Percentiles rank a stretch among this genome's conserved stretches.
Evolutionary conservation across 768 basidiomycete species (phyloP).

Genomic region (Suillus variegatus): DNA sequence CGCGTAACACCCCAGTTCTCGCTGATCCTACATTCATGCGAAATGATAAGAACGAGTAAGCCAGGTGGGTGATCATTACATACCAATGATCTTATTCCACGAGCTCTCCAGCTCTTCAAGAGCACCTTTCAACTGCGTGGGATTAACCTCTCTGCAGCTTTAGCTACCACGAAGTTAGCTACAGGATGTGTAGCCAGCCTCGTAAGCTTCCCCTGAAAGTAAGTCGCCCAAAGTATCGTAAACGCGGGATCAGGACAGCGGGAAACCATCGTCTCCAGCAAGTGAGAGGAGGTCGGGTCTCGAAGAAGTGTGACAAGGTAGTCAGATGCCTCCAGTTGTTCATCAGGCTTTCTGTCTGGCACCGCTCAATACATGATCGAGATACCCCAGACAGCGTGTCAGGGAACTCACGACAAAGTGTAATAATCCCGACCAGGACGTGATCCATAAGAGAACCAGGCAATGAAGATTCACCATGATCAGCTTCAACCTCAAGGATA

Average conservation of each 20-base stretch:
- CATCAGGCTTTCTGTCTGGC: conserved; percentile 40
- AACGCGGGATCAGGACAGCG: conserved; percentile 66
- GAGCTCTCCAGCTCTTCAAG: conserved; percentile 59
- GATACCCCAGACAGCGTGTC: not conserved
- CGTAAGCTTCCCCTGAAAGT: conserved; percentile 73
- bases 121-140: conserved; percentile 52
- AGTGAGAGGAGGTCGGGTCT: conserved; percentile 86
- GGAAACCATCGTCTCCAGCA: conserved; percentile 78
- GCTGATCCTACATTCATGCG: conserved; percentile 50
- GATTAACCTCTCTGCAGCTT: conserved; percentile 66
- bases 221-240: conserved; percentile 68
- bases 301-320: conserved; percentile 82
- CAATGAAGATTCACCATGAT: conserved; percentile 56
- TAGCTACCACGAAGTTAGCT: conserved; percentile 91
- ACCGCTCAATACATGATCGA: conserved; percentile 7
- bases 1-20: conserved; percentile 77
- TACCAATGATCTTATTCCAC: conserved; percentile 70
- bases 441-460: conserved; percentile 79
- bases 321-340: conserved; percentile 59
- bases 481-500: conserved; percentile 80
- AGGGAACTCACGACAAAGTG: conserved; percentile 54
- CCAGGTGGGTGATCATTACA: conserved; percentile 30
- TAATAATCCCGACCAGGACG: conserved; percentile 74
- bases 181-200: conserved; percentile 84
- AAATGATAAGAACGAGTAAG: not conserved